Conservation (phyloP, 2,329 filamentous ascomycete species). For the Neofusicoccum sp. region DNA sequence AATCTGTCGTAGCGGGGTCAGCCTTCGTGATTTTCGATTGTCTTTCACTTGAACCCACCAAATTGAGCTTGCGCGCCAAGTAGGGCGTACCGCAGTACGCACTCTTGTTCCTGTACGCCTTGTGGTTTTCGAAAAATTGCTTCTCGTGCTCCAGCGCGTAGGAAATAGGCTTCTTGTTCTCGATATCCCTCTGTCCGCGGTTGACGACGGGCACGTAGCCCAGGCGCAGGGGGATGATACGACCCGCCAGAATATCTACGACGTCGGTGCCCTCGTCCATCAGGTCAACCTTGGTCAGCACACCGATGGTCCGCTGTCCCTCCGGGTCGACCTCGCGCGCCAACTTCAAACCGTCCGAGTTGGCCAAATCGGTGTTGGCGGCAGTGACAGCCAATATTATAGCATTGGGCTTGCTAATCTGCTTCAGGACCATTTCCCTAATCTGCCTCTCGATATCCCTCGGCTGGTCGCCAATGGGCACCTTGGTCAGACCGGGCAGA, state of each 20-base stretch:
- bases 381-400: conserved; percentile 96
- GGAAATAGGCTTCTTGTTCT: conserved; percentile 94
- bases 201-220: conserved; percentile 98
- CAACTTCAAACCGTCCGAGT: conserved; percentile 95
- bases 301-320: conserved; percentile 95
- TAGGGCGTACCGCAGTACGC: conserved; percentile 98
- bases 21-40: conserved; percentile 17
- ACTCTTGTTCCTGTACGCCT: conserved; percentile 97
- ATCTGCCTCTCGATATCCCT: conserved; percentile 97
- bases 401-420: conserved; percentile 97
- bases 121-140: conserved; percentile 97
- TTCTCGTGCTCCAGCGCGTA: conserved; percentile 90
- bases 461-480: conserved; percentile 93
- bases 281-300: conserved; percentile 96
- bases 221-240: conserved; percentile 90
- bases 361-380: conserved; percentile 96
- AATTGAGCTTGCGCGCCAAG: conserved; percentile 90
- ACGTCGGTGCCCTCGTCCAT: conserved; percentile 99
- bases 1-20: conserved; percentile 55
- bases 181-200: conserved; percentile 94
- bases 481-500: conserved; percentile 92
- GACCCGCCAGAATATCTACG: conserved; percentile 94
- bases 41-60: conserved; percentile 49
- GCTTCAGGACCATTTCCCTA: conserved; percentile 96
- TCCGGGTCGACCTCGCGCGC: conserved; percentile 96